Conservation (phyloP, 257 asterid species). For the Salvia splendens region DNA sequence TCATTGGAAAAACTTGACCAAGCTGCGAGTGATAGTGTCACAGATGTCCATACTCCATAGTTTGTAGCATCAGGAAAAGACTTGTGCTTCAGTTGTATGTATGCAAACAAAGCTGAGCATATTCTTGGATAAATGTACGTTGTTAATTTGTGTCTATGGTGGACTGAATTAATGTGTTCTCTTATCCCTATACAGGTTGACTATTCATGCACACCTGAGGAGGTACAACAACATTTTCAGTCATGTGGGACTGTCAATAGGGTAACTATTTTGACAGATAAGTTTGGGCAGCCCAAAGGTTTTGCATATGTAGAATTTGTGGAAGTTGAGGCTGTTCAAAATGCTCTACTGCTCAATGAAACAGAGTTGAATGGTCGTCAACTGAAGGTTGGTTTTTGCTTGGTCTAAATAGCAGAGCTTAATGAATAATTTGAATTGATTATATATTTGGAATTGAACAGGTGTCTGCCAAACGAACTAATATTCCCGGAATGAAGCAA, state of each 20-base stretch:
- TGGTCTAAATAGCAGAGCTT: slow-evolving; percentile 2
- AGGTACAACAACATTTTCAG: slow-evolving; percentile 59
- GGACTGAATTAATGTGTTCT: background rate
- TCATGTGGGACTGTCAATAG: slow-evolving; percentile 58
- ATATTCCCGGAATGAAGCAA: slow-evolving; percentile 64
- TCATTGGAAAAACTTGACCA: background rate
- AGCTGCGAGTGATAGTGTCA: background rate
- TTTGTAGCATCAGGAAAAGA: background rate
- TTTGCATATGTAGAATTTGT: slow-evolving; percentile 56
- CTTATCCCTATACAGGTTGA: slow-evolving; percentile 41
- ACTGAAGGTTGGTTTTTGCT: slow-evolving; percentile 43
- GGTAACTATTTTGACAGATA: slow-evolving; percentile 53
- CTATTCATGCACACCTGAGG: slow-evolving; percentile 61
- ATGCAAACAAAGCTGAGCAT: background rate
- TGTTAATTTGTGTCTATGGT: background rate
- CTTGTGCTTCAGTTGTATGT: slow-evolving; percentile 3
- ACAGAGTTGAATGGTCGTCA: slow-evolving; percentile 58
- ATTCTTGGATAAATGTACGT: background rate
- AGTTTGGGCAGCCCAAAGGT: slow-evolving; percentile 56
- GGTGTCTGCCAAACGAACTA: slow-evolving; percentile 65
- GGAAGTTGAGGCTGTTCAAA: slow-evolving; percentile 52
- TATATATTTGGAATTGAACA: slow-evolving; percentile 27
- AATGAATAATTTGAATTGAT: background rate
- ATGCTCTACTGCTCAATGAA: slow-evolving; percentile 51
- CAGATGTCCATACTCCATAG: background rate